Conservation (phyloP, 805 yeast species). For the Tetrapisispora taiwanensis region DNA sequence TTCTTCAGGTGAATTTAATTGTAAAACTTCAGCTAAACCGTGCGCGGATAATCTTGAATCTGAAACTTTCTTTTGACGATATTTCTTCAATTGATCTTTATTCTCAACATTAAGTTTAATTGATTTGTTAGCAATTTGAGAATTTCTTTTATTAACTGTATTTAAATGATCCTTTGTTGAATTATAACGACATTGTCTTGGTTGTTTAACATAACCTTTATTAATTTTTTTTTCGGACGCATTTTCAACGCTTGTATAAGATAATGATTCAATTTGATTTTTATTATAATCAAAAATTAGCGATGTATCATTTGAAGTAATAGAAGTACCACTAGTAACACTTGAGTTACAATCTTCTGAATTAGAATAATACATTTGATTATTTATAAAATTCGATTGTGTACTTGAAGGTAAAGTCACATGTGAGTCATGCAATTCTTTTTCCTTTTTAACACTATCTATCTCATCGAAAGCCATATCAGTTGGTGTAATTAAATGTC, state of each 20-base stretch:
- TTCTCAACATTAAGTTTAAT: neutral
- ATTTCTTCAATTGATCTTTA: neutral
- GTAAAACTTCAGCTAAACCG: conserved; percentile 44
- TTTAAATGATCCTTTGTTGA: neutral
- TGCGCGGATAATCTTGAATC: conserved; percentile 51
- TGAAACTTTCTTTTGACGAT: conserved; percentile 19
- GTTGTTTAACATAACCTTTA: conserved; percentile 1
- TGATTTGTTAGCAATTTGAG: neutral
- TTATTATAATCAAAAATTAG: neutral
- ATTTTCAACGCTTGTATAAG: neutral
- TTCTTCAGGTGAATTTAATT: conserved; percentile 40
- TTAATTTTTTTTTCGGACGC: neutral
- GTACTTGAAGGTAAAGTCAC: neutral
- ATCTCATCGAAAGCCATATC: neutral
- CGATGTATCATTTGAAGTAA: neutral
- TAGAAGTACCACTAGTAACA: neutral
- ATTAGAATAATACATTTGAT: neutral
- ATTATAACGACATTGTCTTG: conserved; percentile 4
- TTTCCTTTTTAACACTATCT: neutral
- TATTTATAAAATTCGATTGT: neutral
- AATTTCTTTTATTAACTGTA: neutral
- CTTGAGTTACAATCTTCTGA: neutral
- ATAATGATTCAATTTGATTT: neutral
- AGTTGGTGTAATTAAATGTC: neutral
- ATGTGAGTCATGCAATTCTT: neutral